A percentile compares a stretch with the other conserved stretches of the same genome.
Evolutionary conservation across 2,329 filamentous ascomycete genomes (phyloP).

Genomic region (Fusarium mangiferae): DNA sequence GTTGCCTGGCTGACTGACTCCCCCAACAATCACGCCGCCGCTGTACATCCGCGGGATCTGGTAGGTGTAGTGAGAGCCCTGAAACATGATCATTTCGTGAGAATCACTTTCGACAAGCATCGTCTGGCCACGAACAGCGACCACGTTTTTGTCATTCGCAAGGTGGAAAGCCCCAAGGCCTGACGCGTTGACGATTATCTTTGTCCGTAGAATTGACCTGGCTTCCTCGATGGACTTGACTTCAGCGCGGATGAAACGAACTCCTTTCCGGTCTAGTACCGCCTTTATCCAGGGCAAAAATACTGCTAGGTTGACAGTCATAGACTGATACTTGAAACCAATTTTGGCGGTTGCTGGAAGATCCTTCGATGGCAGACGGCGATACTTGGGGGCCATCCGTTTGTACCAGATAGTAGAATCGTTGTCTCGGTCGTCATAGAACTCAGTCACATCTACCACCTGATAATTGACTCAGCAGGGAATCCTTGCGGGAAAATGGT

Average conservation of each 20-base stretch:
- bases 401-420: background rate
- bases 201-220: background rate
- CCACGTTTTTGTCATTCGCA: background rate
- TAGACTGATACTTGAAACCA: background rate
- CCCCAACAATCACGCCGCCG: background rate
- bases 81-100: background rate
- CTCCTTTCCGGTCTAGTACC: background rate
- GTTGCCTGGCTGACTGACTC: background rate
- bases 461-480: background rate
- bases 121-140: background rate
- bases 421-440: background rate
- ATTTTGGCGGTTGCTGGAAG: background rate
- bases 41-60: background rate
- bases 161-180: background rate
- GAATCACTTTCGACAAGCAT: background rate
- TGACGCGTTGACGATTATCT: background rate
- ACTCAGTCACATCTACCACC: background rate
- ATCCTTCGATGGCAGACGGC: background rate
- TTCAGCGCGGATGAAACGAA: background rate
- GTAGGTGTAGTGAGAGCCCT: background rate
- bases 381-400: background rate
- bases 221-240: background rate
- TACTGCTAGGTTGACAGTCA: background rate
- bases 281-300: background rate
- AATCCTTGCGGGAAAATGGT: fast-evolving